A percentile compares a stretch with the other conserved stretches of the same genome.
Evolutionary conservation across 73 alveolate genomes (phyloP).

Genomic region (Tetrahymena malaccensis): DNA sequence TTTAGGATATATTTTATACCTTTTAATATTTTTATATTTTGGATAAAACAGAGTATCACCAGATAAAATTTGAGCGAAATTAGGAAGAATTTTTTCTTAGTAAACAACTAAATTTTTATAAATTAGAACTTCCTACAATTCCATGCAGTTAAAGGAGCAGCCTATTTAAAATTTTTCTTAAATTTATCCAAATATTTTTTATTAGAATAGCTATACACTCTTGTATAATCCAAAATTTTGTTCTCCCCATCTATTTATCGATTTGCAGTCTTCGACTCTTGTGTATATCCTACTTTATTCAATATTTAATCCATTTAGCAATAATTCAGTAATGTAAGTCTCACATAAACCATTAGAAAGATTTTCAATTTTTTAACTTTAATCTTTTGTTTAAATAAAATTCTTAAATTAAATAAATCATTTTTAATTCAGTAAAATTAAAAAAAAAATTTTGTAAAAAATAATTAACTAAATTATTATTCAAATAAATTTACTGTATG

Average conservation of each 20-base stretch:
- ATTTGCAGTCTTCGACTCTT: background rate
- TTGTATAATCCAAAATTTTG: background rate
- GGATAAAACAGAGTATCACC: background rate
- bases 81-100: background rate
- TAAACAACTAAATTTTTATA: background rate
- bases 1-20: background rate
- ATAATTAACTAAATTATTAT: no score
- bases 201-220: background rate
- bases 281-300: background rate
- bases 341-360: background rate
- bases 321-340: background rate
- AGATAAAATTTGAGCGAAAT: background rate
- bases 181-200: background rate
- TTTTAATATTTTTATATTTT: background rate
- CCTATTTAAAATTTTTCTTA: background rate
- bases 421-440: no score
- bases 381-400: background rate
- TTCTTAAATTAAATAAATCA: no score
- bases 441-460: no score
- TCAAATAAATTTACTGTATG: background rate
- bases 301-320: background rate
- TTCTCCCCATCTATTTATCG: background rate
- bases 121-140: background rate
- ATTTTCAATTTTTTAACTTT: background rate
- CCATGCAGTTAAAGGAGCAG: background rate